Conservation (phyloP, 805 yeast genomes). For the Torulaspora microellipsoides region DNA sequence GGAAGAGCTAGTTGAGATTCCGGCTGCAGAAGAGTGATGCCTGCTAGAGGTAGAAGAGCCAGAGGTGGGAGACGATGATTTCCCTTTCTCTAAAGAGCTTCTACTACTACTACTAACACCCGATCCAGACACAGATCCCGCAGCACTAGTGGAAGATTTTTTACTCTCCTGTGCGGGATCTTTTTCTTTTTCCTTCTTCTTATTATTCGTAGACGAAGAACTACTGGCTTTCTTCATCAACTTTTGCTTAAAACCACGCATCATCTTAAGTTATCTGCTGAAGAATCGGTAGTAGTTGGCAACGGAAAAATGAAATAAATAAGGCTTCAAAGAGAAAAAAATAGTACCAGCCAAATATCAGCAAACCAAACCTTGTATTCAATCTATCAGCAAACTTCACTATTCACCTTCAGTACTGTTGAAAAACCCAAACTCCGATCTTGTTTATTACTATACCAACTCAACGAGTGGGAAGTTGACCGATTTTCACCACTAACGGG, state of each 20-base stretch:
- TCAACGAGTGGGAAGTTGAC: too few species aligned
- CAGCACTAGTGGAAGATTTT: constrained; percentile 7
- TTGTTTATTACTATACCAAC: too few species aligned
- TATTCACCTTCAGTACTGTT: too few species aligned
- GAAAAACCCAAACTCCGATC: too few species aligned
- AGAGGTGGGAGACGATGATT: constrained; percentile 6
- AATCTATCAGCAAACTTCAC: too few species aligned
- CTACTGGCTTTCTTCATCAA: constrained; percentile 36
- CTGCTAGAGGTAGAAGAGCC: constrained; percentile 9
- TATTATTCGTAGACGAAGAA: constrained; percentile 33
- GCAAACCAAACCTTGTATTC: too few species aligned
- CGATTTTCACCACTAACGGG: too few species aligned
- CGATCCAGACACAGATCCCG: constrained; percentile 9
- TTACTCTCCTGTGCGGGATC: constrained; percentile 35
- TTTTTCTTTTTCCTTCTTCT: constrained; percentile 43
- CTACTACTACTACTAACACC: constrained; percentile 13
- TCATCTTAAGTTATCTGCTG: constrained; percentile 43
- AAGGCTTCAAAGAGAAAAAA: too few species aligned
- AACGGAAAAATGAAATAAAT: too few species aligned
- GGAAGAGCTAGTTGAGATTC: constrained; percentile 4
- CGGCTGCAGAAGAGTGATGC: constrained; percentile 6
- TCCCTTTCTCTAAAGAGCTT: constrained; percentile 17
- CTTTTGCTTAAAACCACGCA: constrained; percentile 69
- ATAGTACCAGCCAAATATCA: too few species aligned
- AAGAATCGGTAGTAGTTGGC: too few species aligned